Conservation (phyloP, 2,329 filamentous ascomycete genomes). For the Emericellopsis atlantica region DNA sequence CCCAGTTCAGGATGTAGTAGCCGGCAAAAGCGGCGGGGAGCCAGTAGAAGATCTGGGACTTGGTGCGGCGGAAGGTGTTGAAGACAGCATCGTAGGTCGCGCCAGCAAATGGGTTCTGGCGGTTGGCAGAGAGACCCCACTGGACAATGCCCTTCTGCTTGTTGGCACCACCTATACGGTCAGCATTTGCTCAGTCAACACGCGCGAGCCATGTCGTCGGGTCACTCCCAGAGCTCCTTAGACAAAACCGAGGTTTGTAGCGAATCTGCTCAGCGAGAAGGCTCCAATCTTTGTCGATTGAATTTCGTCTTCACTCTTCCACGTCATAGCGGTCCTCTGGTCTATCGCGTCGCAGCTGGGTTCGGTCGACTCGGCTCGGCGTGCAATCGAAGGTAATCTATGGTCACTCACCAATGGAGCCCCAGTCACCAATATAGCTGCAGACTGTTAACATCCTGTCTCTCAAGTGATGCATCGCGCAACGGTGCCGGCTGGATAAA, state of each 20-base stretch:
- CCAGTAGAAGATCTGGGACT: constrained; percentile 80
- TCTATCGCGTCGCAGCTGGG: neutral
- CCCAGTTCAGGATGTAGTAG: constrained; percentile 85
- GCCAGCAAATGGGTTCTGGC: constrained; percentile 77
- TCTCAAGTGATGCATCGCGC: neutral
- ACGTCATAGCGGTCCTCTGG: neutral
- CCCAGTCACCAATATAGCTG: constrained; percentile 67
- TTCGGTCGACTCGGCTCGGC: neutral
- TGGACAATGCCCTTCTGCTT: constrained; percentile 52
- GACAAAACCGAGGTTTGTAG: too few species aligned
- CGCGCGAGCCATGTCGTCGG: neutral
- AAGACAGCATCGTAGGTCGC: constrained; percentile 73
- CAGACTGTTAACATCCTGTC: constrained; percentile 10
- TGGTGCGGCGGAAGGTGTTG: constrained; percentile 85
- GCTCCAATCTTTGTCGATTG: too few species aligned
- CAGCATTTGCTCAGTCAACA: neutral
- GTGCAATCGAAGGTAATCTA: neutral
- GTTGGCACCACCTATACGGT: constrained; percentile 31
- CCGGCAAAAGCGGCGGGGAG: constrained; percentile 64
- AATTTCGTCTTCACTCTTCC: neutral
- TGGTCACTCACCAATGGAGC: constrained; percentile 54
- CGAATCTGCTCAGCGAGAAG: too few species aligned
- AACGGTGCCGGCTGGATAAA: neutral
- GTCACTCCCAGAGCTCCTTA: neutral
- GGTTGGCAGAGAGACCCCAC: constrained; percentile 76